Conservation (phyloP, 2,329 filamentous ascomycete genomes). For the Fusarium tjaetaba region DNA sequence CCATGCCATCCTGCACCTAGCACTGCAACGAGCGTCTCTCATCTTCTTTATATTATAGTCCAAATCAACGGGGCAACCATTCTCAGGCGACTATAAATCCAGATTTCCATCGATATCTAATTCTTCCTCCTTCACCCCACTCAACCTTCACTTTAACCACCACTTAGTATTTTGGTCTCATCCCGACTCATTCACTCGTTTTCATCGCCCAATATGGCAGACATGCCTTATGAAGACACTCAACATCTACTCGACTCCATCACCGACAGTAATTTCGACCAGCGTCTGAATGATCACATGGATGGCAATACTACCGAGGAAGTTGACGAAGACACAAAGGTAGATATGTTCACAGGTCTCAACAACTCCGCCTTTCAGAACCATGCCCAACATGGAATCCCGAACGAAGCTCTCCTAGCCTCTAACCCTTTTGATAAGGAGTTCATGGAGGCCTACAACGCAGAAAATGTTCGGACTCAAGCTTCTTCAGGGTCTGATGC, state of each 20-base stretch:
- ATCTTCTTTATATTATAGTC: background rate
- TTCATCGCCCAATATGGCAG: background rate
- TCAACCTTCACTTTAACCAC: background rate
- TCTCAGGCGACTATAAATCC: background rate
- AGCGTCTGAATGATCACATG: background rate
- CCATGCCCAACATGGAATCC: background rate
- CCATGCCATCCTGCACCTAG: background rate
- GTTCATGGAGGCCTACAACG: background rate
- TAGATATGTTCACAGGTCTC: background rate
- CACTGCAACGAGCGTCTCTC: background rate
- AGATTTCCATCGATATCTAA: background rate
- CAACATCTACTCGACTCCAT: background rate
- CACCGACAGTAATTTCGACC: rapidly evolving
- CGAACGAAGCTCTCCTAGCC: background rate
- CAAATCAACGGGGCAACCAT: background rate
- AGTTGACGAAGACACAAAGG: background rate
- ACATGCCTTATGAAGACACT: background rate
- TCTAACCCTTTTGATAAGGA: background rate
- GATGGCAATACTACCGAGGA: background rate
- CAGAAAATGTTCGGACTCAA: background rate
- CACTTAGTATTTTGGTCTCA: background rate
- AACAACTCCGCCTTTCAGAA: background rate
- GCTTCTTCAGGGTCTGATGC: background rate
- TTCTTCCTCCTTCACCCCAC: background rate
- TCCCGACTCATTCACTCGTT: background rate